These are phyloP conservation scores for Chrysoporthe deuterocubensis DNA, from an alignment of 2,329 filamentous ascomycete species.

Conservation along the genomic window DNA sequence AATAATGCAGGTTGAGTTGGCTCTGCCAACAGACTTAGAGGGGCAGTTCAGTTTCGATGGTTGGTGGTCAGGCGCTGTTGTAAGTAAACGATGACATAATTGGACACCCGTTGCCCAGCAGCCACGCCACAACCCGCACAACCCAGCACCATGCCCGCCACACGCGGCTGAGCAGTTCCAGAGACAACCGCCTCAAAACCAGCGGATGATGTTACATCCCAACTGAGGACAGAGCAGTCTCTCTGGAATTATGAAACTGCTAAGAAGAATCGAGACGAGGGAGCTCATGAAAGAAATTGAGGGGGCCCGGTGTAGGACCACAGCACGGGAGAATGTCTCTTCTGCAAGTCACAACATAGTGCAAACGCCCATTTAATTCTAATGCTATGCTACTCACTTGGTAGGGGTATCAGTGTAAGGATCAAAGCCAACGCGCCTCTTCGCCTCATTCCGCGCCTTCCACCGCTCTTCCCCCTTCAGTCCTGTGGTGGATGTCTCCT, in stretches of 20 bases:
- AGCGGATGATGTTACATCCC: too few species aligned
- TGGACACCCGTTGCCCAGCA: constrained; percentile 6
- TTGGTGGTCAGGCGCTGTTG: neutral
- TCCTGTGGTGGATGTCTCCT: constrained; percentile 59
- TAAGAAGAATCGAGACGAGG: too few species aligned
- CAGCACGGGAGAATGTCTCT: neutral
- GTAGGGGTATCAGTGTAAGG: constrained; percentile 54
- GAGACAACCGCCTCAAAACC: too few species aligned
- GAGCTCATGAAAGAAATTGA: neutral
- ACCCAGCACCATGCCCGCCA: neutral
- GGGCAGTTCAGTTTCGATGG: neutral
- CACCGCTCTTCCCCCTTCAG: constrained; percentile 50
- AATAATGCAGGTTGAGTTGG: constrained; percentile 25
- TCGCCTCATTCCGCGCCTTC: constrained; percentile 50
- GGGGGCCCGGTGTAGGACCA: neutral
- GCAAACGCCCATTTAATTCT: constrained; percentile 6
- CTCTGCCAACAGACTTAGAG: constrained; percentile 14
- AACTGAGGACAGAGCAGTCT: too few species aligned
- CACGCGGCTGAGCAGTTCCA: neutral
- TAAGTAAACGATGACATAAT: constrained; percentile 28
- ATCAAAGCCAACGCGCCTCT: constrained; percentile 58
- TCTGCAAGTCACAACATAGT: neutral
- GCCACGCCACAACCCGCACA: constrained; percentile 5
- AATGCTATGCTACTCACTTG: constrained; percentile 30
- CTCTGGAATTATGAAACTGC: too few species aligned